These are phyloP conservation scores for Lecanicillium sp. DNA, from an alignment of 2,329 filamentous ascomycete species.

Conservation along the genomic window DNA sequence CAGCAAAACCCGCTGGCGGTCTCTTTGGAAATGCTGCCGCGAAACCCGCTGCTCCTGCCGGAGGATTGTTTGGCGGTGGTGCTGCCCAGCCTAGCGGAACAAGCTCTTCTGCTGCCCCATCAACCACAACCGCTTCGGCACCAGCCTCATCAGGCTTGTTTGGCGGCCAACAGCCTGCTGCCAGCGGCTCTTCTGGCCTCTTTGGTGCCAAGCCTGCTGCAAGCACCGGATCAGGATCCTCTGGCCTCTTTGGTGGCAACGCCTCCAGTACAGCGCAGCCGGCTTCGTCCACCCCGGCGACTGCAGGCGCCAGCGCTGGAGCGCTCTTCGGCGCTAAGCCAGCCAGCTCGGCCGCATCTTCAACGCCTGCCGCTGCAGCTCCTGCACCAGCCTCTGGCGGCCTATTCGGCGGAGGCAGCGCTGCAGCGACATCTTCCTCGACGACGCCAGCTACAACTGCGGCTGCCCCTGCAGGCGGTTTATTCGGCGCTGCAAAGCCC, in stretches of 20 bases:
- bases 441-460: constrained; percentile 16
- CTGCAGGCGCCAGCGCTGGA: constrained; percentile 8
- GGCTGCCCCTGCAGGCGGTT: constrained; percentile 7
- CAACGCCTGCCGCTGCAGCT: constrained; percentile 16
- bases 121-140: constrained; percentile 7
- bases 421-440: constrained; percentile 9
- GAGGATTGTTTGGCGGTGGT: constrained; percentile 5
- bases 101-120: constrained; percentile 8
- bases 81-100: constrained; percentile 12
- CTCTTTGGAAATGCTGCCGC: constrained; percentile 21
- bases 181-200: constrained; percentile 14
- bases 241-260: constrained; percentile 23
- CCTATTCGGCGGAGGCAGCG: constrained; percentile 12
- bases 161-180: constrained; percentile 9
- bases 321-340: constrained; percentile 17
- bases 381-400: constrained; percentile 12
- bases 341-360: constrained; percentile 12
- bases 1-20: constrained; percentile 19
- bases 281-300: constrained; percentile 12
- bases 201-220: constrained; percentile 18
- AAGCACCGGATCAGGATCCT: constrained; percentile 13
- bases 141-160: constrained; percentile 12
- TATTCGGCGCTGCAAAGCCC: constrained; percentile 34
- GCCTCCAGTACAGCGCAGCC: constrained; percentile 19
- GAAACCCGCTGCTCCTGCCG: constrained; percentile 5